phyloP scores from a whole-genome alignment of 331 rosid genomes.

The Arachis monticola region DNA sequence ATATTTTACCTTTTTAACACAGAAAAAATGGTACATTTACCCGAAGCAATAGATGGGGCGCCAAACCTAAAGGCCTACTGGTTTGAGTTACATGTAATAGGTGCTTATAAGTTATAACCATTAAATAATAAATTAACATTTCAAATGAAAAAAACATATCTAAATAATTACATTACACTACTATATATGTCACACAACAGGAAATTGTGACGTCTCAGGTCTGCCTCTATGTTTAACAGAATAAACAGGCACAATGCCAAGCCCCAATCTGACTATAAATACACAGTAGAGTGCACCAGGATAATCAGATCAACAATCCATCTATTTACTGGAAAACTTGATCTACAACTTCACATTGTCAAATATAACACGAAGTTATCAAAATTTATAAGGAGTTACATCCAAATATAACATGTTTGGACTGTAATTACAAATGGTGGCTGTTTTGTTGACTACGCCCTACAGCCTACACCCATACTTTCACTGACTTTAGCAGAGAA shows the following conservation, averaged over 20 bases:
- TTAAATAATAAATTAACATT: background rate
- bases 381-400: background rate
- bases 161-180: background rate
- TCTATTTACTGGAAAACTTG: slow-evolving; percentile 2
- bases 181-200: background rate
- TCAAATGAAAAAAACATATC: background rate
- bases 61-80: background rate
- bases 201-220: background rate
- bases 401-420: background rate
- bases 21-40: slow-evolving; percentile 13
- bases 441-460: background rate
- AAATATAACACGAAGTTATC: slow-evolving; percentile 1
- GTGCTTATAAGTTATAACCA: background rate
- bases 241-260: background rate
- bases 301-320: slow-evolving; percentile 8
- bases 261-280: background rate
- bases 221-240: background rate
- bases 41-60: slow-evolving; percentile 1
- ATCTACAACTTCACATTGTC: background rate
- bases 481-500: background rate
- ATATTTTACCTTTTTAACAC: background rate
- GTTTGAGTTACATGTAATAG: background rate
- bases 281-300: background rate
- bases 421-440: background rate
- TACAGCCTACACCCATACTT: background rate